Percentiles rank a stretch among this genome's conserved stretches.
These are phyloP conservation scores for Crithidia expoeki DNA, from an alignment of 208 protist species.

Conservation along the genomic window DNA sequence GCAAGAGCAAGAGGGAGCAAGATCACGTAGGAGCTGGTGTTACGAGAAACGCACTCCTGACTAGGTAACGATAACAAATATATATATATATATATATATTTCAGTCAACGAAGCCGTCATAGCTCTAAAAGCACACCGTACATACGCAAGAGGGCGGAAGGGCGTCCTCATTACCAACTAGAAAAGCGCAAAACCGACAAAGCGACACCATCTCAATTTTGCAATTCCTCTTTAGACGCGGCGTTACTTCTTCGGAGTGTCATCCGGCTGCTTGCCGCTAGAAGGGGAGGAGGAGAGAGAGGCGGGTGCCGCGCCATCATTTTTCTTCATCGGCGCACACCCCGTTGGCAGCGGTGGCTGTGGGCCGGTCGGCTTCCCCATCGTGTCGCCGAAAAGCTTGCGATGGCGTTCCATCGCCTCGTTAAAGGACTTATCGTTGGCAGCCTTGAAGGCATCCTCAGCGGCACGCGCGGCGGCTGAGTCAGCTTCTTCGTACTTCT, in stretches of 20 bases:
- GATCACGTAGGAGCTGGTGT: not conserved
- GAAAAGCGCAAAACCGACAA: not conserved
- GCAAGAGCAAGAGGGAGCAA: not conserved
- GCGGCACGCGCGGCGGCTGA: constrained; percentile 37
- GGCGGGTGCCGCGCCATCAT: not conserved
- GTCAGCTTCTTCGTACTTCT: constrained; percentile 71
- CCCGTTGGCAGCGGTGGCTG: constrained; percentile 54
- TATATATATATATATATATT: no score
- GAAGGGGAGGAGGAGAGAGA: not conserved
- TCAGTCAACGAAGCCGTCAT: no score
- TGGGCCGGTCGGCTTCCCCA: constrained; percentile 46
- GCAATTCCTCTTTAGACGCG: not conserved
- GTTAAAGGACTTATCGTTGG: constrained; percentile 59
- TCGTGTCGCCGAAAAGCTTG: constrained; percentile 62
- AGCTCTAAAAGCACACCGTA: no score
- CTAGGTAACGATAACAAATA: constrained; percentile 6
- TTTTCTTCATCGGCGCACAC: constrained; percentile 42
- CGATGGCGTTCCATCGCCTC: constrained; percentile 71
- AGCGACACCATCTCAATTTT: not conserved
- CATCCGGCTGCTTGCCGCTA: not conserved
- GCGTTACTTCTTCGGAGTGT: constrained; percentile 12
- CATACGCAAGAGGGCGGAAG: no score
- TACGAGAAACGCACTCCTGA: not conserved
- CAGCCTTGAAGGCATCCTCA: constrained; percentile 40
- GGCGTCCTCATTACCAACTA: no score